These are phyloP conservation scores for Hymenoscyphus fructigenus DNA, from an alignment of 2,329 filamentous ascomycete genomes.

Conservation along the genomic window DNA sequence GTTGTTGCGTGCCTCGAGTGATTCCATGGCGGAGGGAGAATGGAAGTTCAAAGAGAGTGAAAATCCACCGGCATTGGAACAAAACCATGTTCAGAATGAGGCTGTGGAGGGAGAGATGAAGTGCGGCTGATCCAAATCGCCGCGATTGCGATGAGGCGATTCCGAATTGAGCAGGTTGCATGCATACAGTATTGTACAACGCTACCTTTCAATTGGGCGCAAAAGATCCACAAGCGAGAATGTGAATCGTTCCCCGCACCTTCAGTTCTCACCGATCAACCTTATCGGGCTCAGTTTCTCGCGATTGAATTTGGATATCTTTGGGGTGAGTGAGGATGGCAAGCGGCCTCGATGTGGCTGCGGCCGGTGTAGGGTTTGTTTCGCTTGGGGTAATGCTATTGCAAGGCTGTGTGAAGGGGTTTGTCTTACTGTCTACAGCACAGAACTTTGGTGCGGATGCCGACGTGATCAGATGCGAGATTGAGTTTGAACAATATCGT, in stretches of 20 bases:
- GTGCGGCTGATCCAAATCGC: not conserved
- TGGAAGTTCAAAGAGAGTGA: not conserved
- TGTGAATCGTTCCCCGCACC: not conserved
- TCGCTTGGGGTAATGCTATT: slow-evolving; percentile 17
- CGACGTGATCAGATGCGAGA: slow-evolving; percentile 15
- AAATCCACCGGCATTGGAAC: not conserved
- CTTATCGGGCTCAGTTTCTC: not conserved
- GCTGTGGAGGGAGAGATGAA: not conserved
- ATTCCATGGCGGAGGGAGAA: not conserved
- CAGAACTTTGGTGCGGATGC: slow-evolving; percentile 23
- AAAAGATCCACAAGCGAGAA: not conserved
- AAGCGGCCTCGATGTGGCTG: slow-evolving; percentile 14
- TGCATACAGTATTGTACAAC: not conserved
- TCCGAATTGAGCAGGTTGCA: not conserved
- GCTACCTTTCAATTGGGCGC: not conserved
- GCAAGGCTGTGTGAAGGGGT: slow-evolving; percentile 22
- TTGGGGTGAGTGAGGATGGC: not conserved
- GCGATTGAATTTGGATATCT: not conserved
- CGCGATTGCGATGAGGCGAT: not conserved
- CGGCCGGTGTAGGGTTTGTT: slow-evolving; percentile 17
- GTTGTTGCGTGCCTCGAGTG: not conserved
- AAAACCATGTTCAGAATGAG: not conserved
- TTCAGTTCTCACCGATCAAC: not conserved
- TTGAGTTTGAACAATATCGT: slow-evolving; percentile 20
- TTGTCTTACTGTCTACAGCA: slow-evolving; percentile 22